Conservation (phyloP, 176 grass and related monocot genomes). For the Chrysopogon serrulatus region DNA sequence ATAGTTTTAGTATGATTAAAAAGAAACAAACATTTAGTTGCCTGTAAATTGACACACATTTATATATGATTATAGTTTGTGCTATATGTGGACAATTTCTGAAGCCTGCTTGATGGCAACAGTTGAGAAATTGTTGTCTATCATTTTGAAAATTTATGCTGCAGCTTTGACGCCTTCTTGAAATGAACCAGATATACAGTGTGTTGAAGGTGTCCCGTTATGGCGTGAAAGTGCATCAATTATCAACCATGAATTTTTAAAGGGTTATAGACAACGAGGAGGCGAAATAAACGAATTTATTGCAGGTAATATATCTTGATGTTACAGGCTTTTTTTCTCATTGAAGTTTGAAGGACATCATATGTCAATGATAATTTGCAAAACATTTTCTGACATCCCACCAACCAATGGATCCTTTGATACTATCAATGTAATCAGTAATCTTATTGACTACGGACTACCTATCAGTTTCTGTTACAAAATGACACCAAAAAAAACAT, state of each 20-base stretch:
- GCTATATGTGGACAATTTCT: not conserved
- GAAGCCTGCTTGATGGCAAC: not conserved
- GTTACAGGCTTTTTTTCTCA: not conserved
- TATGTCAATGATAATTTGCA: not conserved
- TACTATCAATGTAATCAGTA: not conserved
- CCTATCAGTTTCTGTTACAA: not conserved
- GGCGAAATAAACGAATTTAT: constrained; percentile 74
- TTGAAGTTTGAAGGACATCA: not conserved
- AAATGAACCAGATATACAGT: constrained; percentile 73
- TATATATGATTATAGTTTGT: constrained; percentile 3
- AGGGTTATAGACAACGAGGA: constrained; percentile 59
- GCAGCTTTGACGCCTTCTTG: constrained; percentile 22
- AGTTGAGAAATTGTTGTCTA: not conserved
- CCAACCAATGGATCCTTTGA: not conserved
- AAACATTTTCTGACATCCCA: not conserved
- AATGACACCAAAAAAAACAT: not conserved
- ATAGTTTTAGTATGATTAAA: not conserved
- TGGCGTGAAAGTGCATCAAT: constrained; percentile 58
- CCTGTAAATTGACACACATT: not conserved
- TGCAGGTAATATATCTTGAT: constrained; percentile 57
- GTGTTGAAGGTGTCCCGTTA: constrained; percentile 60
- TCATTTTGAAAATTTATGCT: constrained; percentile 1
- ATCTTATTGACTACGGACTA: not conserved
- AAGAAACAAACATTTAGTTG: not conserved
- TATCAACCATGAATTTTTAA: constrained; percentile 62